Conservation (phyloP, 257 asterid species). For the Solanum arcanum region DNA sequence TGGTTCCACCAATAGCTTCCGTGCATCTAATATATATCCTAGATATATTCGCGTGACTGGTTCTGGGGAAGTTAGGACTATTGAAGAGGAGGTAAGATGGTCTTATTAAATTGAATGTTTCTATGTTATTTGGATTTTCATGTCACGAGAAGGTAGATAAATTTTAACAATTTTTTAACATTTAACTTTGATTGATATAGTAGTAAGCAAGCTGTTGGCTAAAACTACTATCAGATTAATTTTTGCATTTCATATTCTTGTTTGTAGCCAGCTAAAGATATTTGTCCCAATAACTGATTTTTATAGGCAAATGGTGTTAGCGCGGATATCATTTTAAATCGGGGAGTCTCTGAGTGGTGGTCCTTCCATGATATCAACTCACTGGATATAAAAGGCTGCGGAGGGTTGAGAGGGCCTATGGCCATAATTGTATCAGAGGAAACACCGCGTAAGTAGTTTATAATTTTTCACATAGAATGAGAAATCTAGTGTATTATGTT, state of each 20-base stretch:
- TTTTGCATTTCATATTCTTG: neutral
- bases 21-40: constrained; percentile 58
- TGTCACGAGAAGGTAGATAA: neutral
- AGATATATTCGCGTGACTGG: constrained; percentile 92
- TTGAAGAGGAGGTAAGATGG: constrained; percentile 67
- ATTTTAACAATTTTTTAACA: neutral
- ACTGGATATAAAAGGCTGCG: constrained; percentile 42
- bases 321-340: constrained; percentile 72
- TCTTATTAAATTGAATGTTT: neutral
- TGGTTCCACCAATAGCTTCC: constrained; percentile 66
- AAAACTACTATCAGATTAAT: neutral
- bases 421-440: constrained; percentile 95
- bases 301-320: constrained; percentile 59
- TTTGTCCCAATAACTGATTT: neutral
- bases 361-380: constrained; percentile 69
- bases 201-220: neutral
- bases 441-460: constrained; percentile 79
- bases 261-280: neutral
- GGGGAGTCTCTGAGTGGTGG: constrained; percentile 70
- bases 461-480: neutral
- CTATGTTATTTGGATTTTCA: neutral
- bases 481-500: neutral
- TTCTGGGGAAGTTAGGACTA: constrained; percentile 86
- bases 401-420: constrained; percentile 80
- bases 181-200: neutral